These are phyloP conservation scores for Trichoderma harzianum DNA, from an alignment of 2,329 filamentous ascomycete species.

Conservation along the genomic window DNA sequence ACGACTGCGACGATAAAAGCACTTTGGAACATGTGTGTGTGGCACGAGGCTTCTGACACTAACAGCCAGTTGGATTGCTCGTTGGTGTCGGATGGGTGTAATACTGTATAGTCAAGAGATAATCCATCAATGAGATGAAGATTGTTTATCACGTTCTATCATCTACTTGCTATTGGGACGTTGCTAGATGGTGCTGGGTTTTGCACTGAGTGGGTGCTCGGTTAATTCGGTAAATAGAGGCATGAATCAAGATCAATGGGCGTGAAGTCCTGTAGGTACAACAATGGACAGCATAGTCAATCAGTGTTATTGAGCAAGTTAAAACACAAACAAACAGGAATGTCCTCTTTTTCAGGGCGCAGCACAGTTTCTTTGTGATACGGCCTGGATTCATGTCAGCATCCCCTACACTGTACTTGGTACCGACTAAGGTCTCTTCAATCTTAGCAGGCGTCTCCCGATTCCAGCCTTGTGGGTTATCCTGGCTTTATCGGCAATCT, in stretches of 20 bases:
- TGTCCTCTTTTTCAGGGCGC: neutral
- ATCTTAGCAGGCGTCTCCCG: neutral
- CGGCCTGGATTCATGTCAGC: neutral
- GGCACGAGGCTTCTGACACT: neutral
- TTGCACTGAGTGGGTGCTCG: neutral
- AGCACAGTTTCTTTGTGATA: neutral
- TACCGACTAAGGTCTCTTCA: neutral
- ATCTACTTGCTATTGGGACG: neutral
- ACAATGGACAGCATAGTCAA: neutral
- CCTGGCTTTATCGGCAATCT: slow-evolving; percentile 14
- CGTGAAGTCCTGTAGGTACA: neutral
- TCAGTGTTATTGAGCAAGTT: neutral
- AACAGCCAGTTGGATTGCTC: neutral
- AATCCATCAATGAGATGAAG: neutral
- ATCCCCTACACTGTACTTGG: neutral
- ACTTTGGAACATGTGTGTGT: neutral
- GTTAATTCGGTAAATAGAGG: neutral
- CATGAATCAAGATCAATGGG: neutral
- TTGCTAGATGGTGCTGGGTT: neutral
- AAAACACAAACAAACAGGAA: neutral
- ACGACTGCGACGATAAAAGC: neutral
- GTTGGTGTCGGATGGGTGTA: neutral
- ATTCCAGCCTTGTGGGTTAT: slow-evolving; percentile 14
- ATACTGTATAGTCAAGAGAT: neutral
- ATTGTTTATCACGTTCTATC: neutral